Evolutionary conservation across 106 monocot genomes (phyloP).

Genomic region (Acanthochlamys bracteata): DNA sequence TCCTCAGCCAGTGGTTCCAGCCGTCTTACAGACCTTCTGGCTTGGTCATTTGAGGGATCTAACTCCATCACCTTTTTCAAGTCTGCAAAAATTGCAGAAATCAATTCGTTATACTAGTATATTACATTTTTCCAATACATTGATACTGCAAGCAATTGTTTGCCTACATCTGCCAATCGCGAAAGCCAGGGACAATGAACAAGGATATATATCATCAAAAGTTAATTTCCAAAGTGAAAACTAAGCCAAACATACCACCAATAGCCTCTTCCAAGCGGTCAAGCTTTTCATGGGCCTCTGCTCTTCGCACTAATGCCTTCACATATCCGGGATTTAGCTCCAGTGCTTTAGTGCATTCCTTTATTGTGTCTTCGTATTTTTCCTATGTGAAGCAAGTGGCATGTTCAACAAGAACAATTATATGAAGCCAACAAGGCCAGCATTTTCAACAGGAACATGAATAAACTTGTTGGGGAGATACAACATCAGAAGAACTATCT

Average conservation of each 20-base stretch:
- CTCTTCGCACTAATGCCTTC: slow-evolving; percentile 79
- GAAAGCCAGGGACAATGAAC: not conserved
- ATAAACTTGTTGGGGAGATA: not conserved
- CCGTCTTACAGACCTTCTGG: slow-evolving; percentile 40
- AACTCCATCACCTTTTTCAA: slow-evolving; percentile 84
- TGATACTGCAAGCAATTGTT: not conserved
- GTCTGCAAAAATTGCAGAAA: slow-evolving; percentile 29
- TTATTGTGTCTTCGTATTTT: slow-evolving; percentile 58
- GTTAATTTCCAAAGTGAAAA: not conserved
- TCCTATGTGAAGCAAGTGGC: slow-evolving; percentile 25
- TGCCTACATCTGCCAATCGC: not conserved
- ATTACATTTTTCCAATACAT: not conserved
- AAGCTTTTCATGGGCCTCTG: slow-evolving; percentile 85
- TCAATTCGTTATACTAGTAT: not conserved
- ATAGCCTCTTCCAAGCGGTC: slow-evolving; percentile 89
- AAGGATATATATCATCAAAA: not conserved
- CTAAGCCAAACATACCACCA: slow-evolving; percentile 33
- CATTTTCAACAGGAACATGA: no score
- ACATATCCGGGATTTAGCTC: slow-evolving; percentile 72
- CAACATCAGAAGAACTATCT: not conserved
- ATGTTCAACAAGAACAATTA: not conserved
- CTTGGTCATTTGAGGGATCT: slow-evolving; percentile 78
- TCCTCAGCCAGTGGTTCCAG: slow-evolving; percentile 87
- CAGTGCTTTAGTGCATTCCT: slow-evolving; percentile 75
- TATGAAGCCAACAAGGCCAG: not conserved